These are phyloP conservation scores for Claviceps monticola DNA, from an alignment of 2,329 filamentous ascomycete species.

Conservation along the genomic window DNA sequence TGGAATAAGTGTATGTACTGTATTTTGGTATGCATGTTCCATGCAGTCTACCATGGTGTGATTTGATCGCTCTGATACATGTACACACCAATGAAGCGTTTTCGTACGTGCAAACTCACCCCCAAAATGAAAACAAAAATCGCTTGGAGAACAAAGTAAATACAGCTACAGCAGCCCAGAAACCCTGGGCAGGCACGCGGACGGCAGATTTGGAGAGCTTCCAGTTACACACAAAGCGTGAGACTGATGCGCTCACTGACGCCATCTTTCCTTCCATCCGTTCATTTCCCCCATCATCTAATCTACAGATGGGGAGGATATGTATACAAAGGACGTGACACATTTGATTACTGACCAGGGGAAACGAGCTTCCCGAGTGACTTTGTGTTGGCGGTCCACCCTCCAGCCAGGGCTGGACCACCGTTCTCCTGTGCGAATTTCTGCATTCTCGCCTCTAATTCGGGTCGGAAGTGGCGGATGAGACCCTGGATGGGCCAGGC, in stretches of 20 bases:
- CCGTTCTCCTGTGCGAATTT: slow-evolving; percentile 62
- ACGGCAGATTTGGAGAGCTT: neutral
- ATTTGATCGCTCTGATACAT: too few species aligned
- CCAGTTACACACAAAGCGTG: neutral
- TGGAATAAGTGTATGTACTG: neutral
- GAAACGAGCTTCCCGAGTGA: slow-evolving; percentile 73
- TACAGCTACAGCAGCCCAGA: slow-evolving; percentile 4
- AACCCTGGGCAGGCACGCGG: neutral
- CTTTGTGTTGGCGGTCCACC: slow-evolving; percentile 64
- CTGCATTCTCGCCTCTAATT: slow-evolving; percentile 83
- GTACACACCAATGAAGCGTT: too few species aligned
- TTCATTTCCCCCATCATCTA: neutral
- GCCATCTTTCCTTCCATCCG: neutral
- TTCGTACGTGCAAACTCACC: neutral
- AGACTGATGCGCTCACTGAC: neutral
- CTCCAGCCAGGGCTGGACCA: slow-evolving; percentile 67
- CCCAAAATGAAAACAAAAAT: neutral
- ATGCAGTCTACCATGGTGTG: too few species aligned
- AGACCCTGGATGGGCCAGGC: slow-evolving; percentile 97
- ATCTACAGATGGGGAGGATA: neutral
- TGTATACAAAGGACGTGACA: slow-evolving; percentile 6
- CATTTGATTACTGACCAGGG: slow-evolving; percentile 62
- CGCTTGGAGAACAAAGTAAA: slow-evolving; percentile 3
- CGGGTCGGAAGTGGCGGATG: slow-evolving; percentile 94
- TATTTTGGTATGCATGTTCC: neutral